Base-by-base conservation (phyloP, 441 rosid genomes). In the Viola pubescens region DNA sequence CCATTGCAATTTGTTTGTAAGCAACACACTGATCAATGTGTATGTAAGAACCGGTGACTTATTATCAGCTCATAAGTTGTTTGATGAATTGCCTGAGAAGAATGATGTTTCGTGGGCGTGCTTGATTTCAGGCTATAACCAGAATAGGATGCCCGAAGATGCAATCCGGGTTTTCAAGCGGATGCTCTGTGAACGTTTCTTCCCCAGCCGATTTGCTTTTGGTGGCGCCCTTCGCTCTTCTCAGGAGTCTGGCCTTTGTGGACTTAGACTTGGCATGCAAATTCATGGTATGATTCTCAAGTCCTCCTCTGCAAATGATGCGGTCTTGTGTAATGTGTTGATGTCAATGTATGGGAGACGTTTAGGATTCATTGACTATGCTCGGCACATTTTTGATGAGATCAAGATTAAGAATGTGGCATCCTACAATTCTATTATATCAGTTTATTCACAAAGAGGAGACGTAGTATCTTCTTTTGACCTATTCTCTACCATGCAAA, bases 61-160 rank as follows among this genome's bases (percentile, higher is more conserved):
- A 9, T 64, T 54, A 1, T 81, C 79, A 9, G 92, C 90, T 9
- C 75, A 73, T 45, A 80, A 79, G 62, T 5, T 91, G 77, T 84
- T 91, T 12, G 86, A 71, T 65, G 90, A 84, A 82, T 84, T 88
- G 92, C 70, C 83, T 37, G 72, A 59, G 1, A 86, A 79, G 64
- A 91, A 84, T 70, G 66, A 69, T 6, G 90, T 88, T 62, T 74
- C 94, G 0, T 86, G 97, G 97, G 86, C 91, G 26, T 80, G 90
- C 52, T 60, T 88, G 75, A 79, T 91, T 73, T 83, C 97, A 0
- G 97, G 96, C 54, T 83, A 79, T 54, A 69, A 55, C 13, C 79
- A 69, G 65, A 80, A 79, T 51, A 81, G 96, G 19, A 66, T 69
- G 69, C 75, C 78, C 1, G 62, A 9, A 9, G 82, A 86, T 66